Evolutionary conservation across 2,329 filamentous ascomycete genomes (phyloP).

Genomic region (Aureobasidium sp.): DNA sequence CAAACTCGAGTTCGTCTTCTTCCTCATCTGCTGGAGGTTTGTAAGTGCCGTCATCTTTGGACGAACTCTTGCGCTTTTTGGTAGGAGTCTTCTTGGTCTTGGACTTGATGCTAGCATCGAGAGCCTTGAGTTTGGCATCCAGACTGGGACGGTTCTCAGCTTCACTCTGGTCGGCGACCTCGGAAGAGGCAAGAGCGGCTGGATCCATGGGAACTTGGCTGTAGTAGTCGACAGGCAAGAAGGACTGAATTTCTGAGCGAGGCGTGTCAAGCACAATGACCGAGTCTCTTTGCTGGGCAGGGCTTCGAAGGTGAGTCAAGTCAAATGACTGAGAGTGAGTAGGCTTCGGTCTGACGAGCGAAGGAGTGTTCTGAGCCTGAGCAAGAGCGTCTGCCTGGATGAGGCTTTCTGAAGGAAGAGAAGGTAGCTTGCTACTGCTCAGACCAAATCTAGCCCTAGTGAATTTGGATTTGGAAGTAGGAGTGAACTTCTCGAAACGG

Average conservation of each 20-base stretch:
- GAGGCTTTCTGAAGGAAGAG: conserved; percentile 34
- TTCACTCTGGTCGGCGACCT: conserved; percentile 7
- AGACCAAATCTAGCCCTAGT: conserved; percentile 30
- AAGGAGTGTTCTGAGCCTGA: neutral
- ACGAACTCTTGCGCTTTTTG: conserved; percentile 35
- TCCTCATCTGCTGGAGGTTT: conserved; percentile 20
- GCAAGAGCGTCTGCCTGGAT: conserved; percentile 25
- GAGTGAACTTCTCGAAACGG: conserved; percentile 31
- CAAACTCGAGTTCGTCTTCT: neutral
- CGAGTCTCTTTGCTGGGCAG: neutral
- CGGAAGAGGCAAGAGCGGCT: neutral
- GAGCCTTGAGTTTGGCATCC: conserved; percentile 26
- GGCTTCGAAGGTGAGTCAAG: conserved; percentile 5
- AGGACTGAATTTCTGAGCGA: neutral
- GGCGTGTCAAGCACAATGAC: conserved; percentile 6
- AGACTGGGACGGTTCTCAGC: conserved; percentile 17
- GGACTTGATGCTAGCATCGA: conserved; percentile 22
- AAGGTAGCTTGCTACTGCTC: conserved; percentile 29
- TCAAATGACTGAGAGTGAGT: conserved; percentile 5
- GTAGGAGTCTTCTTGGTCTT: conserved; percentile 9
- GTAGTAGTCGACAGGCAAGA: neutral
- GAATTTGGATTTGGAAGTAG: conserved; percentile 24
- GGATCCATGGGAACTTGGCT: conserved; percentile 6
- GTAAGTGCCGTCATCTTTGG: conserved; percentile 27
- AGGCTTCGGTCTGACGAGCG: conserved; percentile 6